Evolutionary conservation across 345 rosid genomes (phyloP), one percentile per base, ranked within the genome.

Genomic region (Sisymbrium irio): DNA sequence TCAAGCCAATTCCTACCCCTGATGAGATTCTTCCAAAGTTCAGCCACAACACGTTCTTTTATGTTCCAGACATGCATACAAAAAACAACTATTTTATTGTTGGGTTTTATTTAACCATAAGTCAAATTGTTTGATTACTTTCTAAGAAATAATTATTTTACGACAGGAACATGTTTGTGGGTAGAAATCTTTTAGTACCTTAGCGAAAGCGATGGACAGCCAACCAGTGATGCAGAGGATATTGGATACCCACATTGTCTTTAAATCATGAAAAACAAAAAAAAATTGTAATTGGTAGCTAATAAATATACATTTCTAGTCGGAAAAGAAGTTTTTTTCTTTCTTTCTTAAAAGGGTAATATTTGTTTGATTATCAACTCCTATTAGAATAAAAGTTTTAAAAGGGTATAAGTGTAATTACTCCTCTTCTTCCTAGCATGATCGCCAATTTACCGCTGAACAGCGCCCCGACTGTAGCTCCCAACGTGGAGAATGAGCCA

Each of bases 201-300:
- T 76, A 0, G 88, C 62, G 37, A 84, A 80, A 17, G 79, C 85
- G 27, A 87, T 84, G 27, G 77, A 59, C 6, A 89, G 62, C 91
- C 91, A 86, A 14, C 94, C 94, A 5, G 56, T 41, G 62, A 65
- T 60, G 58, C 77, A 81, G 6, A 84, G 65, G 28, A 74, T 14
- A 44, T 82, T 69, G 1, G 83, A 77, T 49, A 83, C 51, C 79
- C 85, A 56, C 83, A 84, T 65, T 62, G 82, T 73, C 84, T 83
- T 70, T 3, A 18, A 37, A 40, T 47, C 39, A 30, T 32, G 9
- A 62, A 62, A 44, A 40, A 0, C 4, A 12, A 11, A 12, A 3
- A 37, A 65, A 63, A 53, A 28, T 15, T 56, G 37, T 66, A n/a
- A 60, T 7, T 59, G 0, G n/a, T 57, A 30, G 14, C 10, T 32